Base-by-base conservation (phyloP, 2,329 filamentous ascomycete species). In the Ophiostoma ulmi region DNA sequence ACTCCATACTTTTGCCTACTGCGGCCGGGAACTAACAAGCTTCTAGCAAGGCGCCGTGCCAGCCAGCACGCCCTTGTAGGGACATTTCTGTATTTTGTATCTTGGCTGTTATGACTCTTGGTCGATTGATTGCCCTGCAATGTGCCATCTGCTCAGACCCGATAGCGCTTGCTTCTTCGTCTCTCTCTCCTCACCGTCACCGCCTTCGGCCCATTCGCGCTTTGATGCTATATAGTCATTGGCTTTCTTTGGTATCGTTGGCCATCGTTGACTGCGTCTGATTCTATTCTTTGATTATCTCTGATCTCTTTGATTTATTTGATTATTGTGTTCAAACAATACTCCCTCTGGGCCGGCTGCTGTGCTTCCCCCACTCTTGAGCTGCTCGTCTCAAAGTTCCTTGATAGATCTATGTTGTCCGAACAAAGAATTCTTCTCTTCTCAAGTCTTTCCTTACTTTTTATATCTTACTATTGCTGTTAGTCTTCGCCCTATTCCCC, bases 141-240 rank as follows among this genome's bases (percentile, higher is more conserved):
- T 2, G 13, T 48, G 44, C 44, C 17, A 4, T 8, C 38, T 39
- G 38, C 38, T 26, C 26, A 2, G 44, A 7, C 44, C 44, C 44
- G 17, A n/a, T 20, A 20, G 44, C 44, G 38, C 38, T 14, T 48
- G 13, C 26, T 26, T 41, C 39, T 41, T 5, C 39, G 39, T 41
- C n/a, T n/a, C 48, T 55, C n/a, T 14, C 52, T 58, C n/a, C 52
- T 58, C 52, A 58, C 52, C 52, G n/a, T 58, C 52, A 48, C 44
- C 44, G 14, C 14, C 44, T 17, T 48, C 44, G 17, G 44, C 44
- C 44, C 44, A 48, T 48, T 20, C 44, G 44, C 44, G 11, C 44
- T n/a, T 17, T n/a, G 44, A 17, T 48, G 14, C 31, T 1, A 20
- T 17, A 17, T 48, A 2, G 14, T 5, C 44, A 20, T 48, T 48